Evolutionary conservation across 2,329 filamentous ascomycete genomes (phyloP).

Genomic region (Cladosporium sp.): DNA sequence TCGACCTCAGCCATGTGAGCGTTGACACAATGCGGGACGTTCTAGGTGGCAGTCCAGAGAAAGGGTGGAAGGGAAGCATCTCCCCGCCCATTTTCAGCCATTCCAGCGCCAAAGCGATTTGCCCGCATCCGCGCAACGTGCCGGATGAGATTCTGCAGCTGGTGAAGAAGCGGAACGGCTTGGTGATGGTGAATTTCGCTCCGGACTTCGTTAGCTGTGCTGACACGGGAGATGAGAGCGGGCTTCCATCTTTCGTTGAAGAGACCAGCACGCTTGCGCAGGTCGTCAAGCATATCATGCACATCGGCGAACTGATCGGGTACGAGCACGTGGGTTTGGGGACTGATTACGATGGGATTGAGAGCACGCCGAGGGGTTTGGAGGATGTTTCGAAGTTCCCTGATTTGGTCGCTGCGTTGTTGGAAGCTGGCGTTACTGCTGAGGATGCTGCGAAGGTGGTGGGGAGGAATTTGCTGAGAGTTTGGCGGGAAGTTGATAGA

Average conservation of each 20-base stretch:
- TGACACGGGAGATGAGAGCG: conserved; percentile 48
- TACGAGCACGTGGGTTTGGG: conserved; percentile 85
- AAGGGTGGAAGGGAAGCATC: conserved; percentile 62
- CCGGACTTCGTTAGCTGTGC: conserved; percentile 78
- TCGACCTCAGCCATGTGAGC: conserved; percentile 77
- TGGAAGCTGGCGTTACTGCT: conserved; percentile 69
- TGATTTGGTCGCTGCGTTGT: conserved; percentile 67
- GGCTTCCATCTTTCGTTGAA: conserved; percentile 62
- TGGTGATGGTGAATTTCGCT: conserved; percentile 90
- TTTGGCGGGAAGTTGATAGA: conserved; percentile 74
- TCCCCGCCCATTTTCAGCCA: conserved; percentile 89
- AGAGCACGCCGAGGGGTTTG: conserved; percentile 62
- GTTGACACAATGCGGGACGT: conserved; percentile 82
- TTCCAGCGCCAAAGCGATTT: conserved; percentile 73
- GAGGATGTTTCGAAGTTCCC: conserved; percentile 85
- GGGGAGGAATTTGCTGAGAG: conserved; percentile 75
- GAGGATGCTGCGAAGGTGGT: conserved; percentile 68
- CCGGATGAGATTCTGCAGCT: conserved; percentile 75
- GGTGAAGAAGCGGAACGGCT: conserved; percentile 64
- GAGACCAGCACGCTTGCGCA: conserved; percentile 68
- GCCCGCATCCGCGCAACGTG: conserved; percentile 85
- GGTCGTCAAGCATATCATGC: conserved; percentile 72
- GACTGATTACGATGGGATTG: conserved; percentile 82
- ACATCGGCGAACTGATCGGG: conserved; percentile 79
- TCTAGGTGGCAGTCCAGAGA: conserved; percentile 49